Evolutionary conservation across 306 rosid species (phyloP).

Genomic region (Medicago arabica): DNA sequence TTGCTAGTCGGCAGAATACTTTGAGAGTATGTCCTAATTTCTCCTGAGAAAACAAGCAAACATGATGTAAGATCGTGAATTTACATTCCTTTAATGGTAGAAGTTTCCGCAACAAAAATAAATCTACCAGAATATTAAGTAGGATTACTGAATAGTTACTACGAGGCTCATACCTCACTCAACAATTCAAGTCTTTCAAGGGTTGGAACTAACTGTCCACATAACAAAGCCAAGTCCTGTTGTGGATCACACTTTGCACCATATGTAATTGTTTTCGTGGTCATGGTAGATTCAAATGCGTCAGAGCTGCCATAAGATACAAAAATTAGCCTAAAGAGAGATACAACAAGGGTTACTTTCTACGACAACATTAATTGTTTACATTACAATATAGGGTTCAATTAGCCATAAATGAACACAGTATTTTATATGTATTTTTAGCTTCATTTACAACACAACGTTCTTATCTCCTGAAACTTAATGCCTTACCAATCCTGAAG

Average conservation of each 20-base stretch:
- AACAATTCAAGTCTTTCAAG: conserved; percentile 85
- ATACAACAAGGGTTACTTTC: background rate
- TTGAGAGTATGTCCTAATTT: conserved; percentile 83
- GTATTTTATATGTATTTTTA: background rate
- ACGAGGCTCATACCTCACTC: conserved; percentile 67
- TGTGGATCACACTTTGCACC: conserved; percentile 57
- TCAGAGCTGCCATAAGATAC: conserved; percentile 54
- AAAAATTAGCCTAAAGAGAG: conserved; percentile 29
- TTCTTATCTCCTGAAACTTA: conserved; percentile 27
- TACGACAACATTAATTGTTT: conserved; percentile 11
- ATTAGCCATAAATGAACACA: background rate
- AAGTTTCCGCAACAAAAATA: background rate
- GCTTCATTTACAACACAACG: conserved; percentile 11
- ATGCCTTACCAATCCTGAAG: conserved; percentile 75
- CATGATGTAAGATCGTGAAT: conserved; percentile 4
- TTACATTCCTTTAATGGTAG: background rate
- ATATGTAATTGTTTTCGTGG: conserved; percentile 55
- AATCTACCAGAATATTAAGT: conserved; percentile 15
- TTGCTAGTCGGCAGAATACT: conserved; percentile 77
- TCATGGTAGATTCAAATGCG: conserved; percentile 49
- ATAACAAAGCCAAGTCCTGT: conserved; percentile 60
- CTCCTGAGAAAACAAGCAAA: conserved; percentile 58
- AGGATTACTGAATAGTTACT: background rate
- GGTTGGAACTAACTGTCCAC: conserved; percentile 70
- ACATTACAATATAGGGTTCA: background rate